A percentile compares a stretch with the other conserved stretches of the same genome.
phyloP scores from a whole-genome alignment of 495 filamentous ascomycete genomes.

The Podospora australis region DNA sequence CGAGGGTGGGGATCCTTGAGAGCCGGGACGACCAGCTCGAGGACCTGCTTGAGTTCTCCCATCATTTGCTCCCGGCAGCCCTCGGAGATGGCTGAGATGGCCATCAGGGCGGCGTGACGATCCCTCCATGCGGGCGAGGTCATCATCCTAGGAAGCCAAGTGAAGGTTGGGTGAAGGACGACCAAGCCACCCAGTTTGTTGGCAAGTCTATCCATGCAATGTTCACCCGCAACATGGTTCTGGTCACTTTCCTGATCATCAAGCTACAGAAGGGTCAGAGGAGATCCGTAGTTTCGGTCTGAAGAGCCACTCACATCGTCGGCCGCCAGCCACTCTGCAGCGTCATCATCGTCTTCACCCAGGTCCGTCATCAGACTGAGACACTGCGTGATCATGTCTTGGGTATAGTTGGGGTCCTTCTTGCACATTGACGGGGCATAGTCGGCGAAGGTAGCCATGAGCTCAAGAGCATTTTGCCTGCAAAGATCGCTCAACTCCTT shows the following conservation, averaged over 20 bases:
- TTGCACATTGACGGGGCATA: conserved; percentile 88
- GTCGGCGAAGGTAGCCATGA: conserved; percentile 98
- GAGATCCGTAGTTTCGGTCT: too few species aligned
- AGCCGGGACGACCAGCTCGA: conserved; percentile 88
- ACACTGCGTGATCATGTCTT: conserved; percentile 97
- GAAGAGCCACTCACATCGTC: too few species aligned
- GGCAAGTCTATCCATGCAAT: conserved; percentile 95
- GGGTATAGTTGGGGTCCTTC: conserved; percentile 83
- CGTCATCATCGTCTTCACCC: conserved; percentile 90
- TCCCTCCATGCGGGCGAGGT: conserved; percentile 91
- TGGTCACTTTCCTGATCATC: conserved; percentile 94
- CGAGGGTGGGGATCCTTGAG: conserved; percentile 88
- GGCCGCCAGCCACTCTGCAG: conserved; percentile 82
- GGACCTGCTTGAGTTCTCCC: conserved; percentile 84
- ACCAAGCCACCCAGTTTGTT: conserved; percentile 91
- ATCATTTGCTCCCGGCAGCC: conserved; percentile 95
- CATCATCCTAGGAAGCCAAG: conserved; percentile 97
- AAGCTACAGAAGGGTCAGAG: too few species aligned
- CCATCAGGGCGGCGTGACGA: conserved; percentile 96
- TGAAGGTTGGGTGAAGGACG: conserved; percentile 87
- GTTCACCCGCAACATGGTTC: conserved; percentile 97
- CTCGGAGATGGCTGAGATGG: conserved; percentile 97
- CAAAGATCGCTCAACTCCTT: conserved; percentile 87
- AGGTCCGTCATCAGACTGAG: conserved; percentile 99
- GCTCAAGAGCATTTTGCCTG: conserved; percentile 88